Base-by-base conservation (phyloP, 495 filamentous ascomycete genomes). In the Talaromyces borbonicus region DNA sequence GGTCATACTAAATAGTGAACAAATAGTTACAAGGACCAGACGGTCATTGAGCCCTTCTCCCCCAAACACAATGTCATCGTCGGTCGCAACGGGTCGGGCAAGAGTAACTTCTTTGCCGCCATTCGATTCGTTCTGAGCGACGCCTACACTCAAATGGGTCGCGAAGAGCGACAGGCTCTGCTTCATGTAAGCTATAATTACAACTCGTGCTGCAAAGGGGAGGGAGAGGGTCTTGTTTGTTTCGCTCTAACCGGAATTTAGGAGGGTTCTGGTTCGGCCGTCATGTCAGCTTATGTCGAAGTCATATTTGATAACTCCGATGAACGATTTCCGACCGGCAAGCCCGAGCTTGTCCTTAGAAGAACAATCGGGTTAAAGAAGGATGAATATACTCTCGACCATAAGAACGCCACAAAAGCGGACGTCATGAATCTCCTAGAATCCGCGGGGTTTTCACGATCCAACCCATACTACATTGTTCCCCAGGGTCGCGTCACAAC, bases 81-180 rank as follows among this genome's bases (percentile, higher is more conserved):
- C 55, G 92, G 92, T 47, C 92, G 92, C 66, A 99, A 99, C 75
- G 92, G 92, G 51, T 95, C 92, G 2, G 92, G 92, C 55, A 99
- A 99, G 73, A 95, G 88, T 62, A 99, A 99, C 69, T 99, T 99
- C 78, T 99, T 99, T 65, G 92, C 90, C 32, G 92, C 92, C 24
- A 96, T 99, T 68, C 90, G 90, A 16, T 99, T 99, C 62, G 92
- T 96, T 19, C 83, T 99, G 49, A 92, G 90, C 61, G 89, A 98
- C 81, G 89, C 87, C 44, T 99, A 99, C 65, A 90, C 85, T 16
- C 86, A 95, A 59, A 86, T 99, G 79, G 86, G 83, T 38, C 81
- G 92, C 50, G 93, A 99, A 61, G 90, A 97, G 74, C 88, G 92
- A 23, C 85, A 93, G 62, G 89, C 86, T 20, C 79, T 99, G 8